A percentile compares a stretch with the other conserved stretches of the same genome.
Evolutionary conservation across 1,139 yeast species (phyloP).

Genomic region (Wickerhamomyces sp.): DNA sequence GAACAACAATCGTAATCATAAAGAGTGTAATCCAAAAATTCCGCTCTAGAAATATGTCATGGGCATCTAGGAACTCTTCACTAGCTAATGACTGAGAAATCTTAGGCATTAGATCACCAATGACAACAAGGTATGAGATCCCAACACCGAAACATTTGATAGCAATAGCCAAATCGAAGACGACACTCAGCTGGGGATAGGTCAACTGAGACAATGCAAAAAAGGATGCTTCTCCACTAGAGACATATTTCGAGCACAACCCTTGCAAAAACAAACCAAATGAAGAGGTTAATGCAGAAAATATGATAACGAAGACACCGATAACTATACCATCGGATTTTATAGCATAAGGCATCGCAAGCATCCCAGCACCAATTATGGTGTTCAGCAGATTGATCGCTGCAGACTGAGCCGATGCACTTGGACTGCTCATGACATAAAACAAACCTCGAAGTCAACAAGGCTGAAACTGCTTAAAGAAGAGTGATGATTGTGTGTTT

Average conservation of each 20-base stretch:
- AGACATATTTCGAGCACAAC: slow-evolving; percentile 54
- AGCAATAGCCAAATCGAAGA: slow-evolving; percentile 88
- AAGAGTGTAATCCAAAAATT: slow-evolving; percentile 64
- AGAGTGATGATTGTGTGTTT: no score
- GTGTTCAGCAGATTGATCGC: slow-evolving; percentile 63
- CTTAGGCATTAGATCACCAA: slow-evolving; percentile 75
- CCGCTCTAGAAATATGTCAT: slow-evolving; percentile 37
- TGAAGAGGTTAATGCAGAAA: slow-evolving; percentile 73
- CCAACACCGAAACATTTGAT: slow-evolving; percentile 86
- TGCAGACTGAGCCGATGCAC: slow-evolving; percentile 29
- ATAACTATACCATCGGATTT: slow-evolving; percentile 75
- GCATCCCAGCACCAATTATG: slow-evolving; percentile 76
- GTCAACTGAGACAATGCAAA: slow-evolving; percentile 76
- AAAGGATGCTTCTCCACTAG: slow-evolving; percentile 71
- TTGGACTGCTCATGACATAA: no score
- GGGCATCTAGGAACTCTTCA: slow-evolving; percentile 12
- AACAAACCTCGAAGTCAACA: no score
- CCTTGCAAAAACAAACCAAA: slow-evolving; percentile 74
- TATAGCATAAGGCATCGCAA: slow-evolving; percentile 91
- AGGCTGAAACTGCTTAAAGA: no score
- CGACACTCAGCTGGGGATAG: slow-evolving; percentile 73
- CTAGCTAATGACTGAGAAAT: slow-evolving; percentile 44
- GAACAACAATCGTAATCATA: slow-evolving; percentile 50
- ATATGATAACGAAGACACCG: slow-evolving; percentile 60
- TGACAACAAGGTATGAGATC: slow-evolving; percentile 66